Percentiles rank a stretch among this genome's conserved stretches.
These are phyloP conservation scores for Cercospora canescens DNA, from an alignment of 2,329 filamentous ascomycete genomes.

Conservation along the genomic window DNA sequence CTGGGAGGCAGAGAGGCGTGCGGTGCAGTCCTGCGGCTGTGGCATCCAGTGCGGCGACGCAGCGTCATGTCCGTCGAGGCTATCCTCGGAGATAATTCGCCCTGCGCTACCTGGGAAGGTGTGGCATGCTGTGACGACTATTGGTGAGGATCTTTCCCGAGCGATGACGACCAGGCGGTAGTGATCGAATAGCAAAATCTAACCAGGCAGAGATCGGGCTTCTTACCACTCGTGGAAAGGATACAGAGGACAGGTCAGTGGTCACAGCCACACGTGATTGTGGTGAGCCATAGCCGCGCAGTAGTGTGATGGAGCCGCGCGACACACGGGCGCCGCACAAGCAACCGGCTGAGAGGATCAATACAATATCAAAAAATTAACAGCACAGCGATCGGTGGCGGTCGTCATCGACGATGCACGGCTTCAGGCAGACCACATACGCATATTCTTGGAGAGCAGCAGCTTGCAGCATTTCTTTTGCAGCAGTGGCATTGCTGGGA, in stretches of 20 bases:
- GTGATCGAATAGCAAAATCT: slow-evolving; percentile 13
- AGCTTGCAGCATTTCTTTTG: slow-evolving; percentile 4
- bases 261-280: slow-evolving; percentile 12
- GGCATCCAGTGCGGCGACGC: background rate
- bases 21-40: background rate
- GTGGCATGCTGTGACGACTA: background rate
- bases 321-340: background rate
- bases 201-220: slow-evolving; percentile 13
- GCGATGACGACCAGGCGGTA: slow-evolving; percentile 2
- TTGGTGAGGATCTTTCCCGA: background rate
- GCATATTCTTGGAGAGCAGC: slow-evolving; percentile 24
- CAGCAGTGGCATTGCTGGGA: background rate
- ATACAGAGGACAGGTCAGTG: background rate
- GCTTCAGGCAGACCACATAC: slow-evolving; percentile 13
- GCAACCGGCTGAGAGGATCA: background rate
- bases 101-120: background rate
- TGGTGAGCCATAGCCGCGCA: slow-evolving; percentile 5
- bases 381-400: background rate
- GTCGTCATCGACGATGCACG: slow-evolving; percentile 23
- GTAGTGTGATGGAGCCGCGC: slow-evolving; percentile 1
- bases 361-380: background rate
- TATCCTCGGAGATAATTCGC: background rate
- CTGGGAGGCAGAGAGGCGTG: too few relatives aligned
- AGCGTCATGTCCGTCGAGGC: background rate
- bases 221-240: slow-evolving; percentile 7